These are phyloP conservation scores for Colletotrichum theobromicola DNA, from an alignment of 2,329 filamentous ascomycete genomes.

Conservation along the genomic window DNA sequence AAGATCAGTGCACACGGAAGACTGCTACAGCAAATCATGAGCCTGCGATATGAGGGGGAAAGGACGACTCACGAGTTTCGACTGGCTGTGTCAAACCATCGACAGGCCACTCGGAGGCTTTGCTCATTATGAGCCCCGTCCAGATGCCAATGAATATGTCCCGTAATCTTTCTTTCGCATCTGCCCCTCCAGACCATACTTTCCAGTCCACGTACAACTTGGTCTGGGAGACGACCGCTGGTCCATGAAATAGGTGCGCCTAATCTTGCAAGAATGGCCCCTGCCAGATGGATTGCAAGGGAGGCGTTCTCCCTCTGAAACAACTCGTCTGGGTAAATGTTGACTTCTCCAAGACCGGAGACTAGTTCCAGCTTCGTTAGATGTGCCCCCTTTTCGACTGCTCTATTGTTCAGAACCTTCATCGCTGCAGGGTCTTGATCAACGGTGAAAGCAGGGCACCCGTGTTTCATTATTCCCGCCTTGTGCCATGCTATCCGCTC, in stretches of 20 bases:
- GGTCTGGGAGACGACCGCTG: neutral
- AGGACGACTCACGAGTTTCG: fast-evolving
- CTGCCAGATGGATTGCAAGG: neutral
- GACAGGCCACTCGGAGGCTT: neutral
- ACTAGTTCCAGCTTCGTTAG: neutral
- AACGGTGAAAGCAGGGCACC: neutral
- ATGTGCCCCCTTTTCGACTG: neutral
- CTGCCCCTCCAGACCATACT: neutral
- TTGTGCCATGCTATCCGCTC: neutral
- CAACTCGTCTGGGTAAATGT: neutral
- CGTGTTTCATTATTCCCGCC: neutral
- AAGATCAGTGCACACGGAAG: neutral
- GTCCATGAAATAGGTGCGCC: neutral
- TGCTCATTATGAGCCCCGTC: neutral
- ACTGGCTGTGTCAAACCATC: neutral
- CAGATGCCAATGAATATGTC: neutral
- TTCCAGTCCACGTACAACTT: neutral
- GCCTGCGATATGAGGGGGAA: neutral
- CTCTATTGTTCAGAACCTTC: neutral
- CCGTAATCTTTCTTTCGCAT: neutral
- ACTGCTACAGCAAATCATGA: neutral
- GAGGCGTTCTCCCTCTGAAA: neutral
- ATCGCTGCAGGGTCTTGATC: neutral
- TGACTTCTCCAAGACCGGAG: neutral
- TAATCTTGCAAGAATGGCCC: neutral